Base-by-base conservation (phyloP, 352 stramenopile species). In the Pythium chondricola region DNA sequence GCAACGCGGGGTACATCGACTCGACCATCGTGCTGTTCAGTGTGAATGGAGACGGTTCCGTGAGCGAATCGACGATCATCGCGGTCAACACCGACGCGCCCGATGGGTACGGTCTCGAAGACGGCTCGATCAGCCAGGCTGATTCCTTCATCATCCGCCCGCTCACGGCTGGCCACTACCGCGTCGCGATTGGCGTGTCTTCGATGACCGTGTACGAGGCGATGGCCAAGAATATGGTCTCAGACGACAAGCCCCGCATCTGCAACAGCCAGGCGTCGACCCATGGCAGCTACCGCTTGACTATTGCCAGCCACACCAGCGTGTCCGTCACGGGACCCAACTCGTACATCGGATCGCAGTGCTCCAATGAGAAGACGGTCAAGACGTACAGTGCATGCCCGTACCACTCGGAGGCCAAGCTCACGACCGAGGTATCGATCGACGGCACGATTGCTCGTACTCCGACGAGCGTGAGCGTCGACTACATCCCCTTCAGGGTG, bases 341-440 rank as follows among this genome's bases (percentile, higher is more conserved):
- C 14, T 74, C 49, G 40, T 86, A 87, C 67, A 87, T 88, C 38
- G 77, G 74, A 33, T 78, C 59, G 21, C 74, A 88, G 27, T 88
- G 77, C 49, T 43, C 52, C 1, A 44, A 58, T 16, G 46, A 56
- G 3, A 58, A 61, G 16, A 53, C 37, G 1, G 21, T 63, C 17
- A 33, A 31, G 8, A 62, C 74, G 24, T 88, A 82, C 58, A 48
- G 16, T 2, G 30, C 55, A 26, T 88, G 77, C 11, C 32, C 50
- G 20, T 88, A 88, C 60, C 74, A 88, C 58, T 61, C 33, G 6
- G 77, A 88, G 51, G 56, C 66, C 7, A 49, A 53, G 25, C 48
- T 77, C 4, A 50, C 59, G 4, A 65, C 57, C 6, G 52, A 55
- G 9, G 65, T 55, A 25, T 57, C 59, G 10, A 48, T 81, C 1